Percentiles rank a stretch among this genome's conserved stretches.
Evolutionary conservation across 1,284 basidiomycete genomes (phyloP).

Genomic region (Golubevia sp.): DNA sequence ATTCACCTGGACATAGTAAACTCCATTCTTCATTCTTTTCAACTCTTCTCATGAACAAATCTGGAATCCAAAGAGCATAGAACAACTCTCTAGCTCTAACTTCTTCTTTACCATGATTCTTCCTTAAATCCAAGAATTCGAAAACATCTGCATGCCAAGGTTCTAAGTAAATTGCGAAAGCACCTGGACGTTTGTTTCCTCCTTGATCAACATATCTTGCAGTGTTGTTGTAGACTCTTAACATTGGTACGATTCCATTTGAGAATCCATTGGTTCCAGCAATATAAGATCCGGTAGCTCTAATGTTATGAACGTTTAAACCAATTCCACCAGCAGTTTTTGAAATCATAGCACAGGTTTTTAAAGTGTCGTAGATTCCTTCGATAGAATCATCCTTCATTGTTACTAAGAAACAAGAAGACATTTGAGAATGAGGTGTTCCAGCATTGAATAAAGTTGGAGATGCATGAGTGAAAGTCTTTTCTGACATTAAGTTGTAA

Average conservation of each 20-base stretch:
- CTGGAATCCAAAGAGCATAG: slow-evolving; percentile 97
- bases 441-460: slow-evolving; percentile 99
- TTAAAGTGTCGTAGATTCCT: slow-evolving; percentile 98
- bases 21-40: slow-evolving; percentile 83
- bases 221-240: slow-evolving; percentile 96
- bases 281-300: slow-evolving; percentile 89
- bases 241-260: slow-evolving; percentile 99
- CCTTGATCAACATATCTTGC: slow-evolving; percentile 99
- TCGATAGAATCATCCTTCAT: slow-evolving; percentile 99
- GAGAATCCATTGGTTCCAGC: slow-evolving; percentile 97
- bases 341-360: slow-evolving; percentile 98
- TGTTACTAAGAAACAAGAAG: slow-evolving; percentile 94
- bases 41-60: slow-evolving; percentile 73
- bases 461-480: slow-evolving; percentile 88
- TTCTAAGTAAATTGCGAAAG: slow-evolving; percentile 96
- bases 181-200: slow-evolving; percentile 98
- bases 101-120: slow-evolving; percentile 99
- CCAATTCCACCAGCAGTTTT: slow-evolving; percentile 99
- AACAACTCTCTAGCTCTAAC: slow-evolving; percentile 95
- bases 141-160: slow-evolving; percentile 98
- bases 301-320: slow-evolving; percentile 93
- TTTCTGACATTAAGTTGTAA: slow-evolving; percentile 81
- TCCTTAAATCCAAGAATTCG: slow-evolving; percentile 95
- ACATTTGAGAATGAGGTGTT: slow-evolving; percentile 91
- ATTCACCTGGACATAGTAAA: slow-evolving; percentile 97